These are phyloP conservation scores for Gilbertella persicaria DNA, from an alignment of 371 early-diverging fungal genomes.

Conservation along the genomic window DNA sequence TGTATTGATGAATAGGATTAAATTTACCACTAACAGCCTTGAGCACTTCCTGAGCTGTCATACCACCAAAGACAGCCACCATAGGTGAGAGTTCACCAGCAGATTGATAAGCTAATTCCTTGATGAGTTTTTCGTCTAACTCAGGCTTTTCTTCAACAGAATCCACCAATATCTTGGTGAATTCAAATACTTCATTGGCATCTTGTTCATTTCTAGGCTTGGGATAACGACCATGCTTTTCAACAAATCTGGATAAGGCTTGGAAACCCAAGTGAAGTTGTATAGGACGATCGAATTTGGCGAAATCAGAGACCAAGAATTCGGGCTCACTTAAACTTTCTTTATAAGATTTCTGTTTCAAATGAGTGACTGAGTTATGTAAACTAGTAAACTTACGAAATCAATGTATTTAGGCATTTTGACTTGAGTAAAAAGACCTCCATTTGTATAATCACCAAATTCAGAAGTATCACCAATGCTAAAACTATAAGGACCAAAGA, in stretches of 20 bases:
- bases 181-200: constrained; percentile 61
- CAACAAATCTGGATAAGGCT: constrained; percentile 80
- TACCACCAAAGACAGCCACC: constrained; percentile 97
- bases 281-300: constrained; percentile 94
- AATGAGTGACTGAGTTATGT: not conserved
- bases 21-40: constrained; percentile 98
- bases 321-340: constrained; percentile 86
- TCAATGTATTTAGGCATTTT: constrained; percentile 83
- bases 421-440: constrained; percentile 95
- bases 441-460: constrained; percentile 74
- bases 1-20: constrained; percentile 92
- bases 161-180: constrained; percentile 55
- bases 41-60: constrained; percentile 99
- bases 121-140: constrained; percentile 85
- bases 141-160: constrained; percentile 67
- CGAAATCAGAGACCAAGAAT: constrained; percentile 90
- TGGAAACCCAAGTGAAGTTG: constrained; percentile 94
- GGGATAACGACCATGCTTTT: constrained; percentile 57
- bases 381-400: constrained; percentile 75
- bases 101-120: constrained; percentile 86
- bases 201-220: constrained; percentile 67
- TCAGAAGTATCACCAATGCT: constrained; percentile 87
- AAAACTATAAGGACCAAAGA: constrained; percentile 93
- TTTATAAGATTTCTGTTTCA: constrained; percentile 62
- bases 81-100: constrained; percentile 95